Evolutionary conservation across 2,329 filamentous ascomycete genomes (phyloP).

Genomic region (Colletotrichum endophyticum): DNA sequence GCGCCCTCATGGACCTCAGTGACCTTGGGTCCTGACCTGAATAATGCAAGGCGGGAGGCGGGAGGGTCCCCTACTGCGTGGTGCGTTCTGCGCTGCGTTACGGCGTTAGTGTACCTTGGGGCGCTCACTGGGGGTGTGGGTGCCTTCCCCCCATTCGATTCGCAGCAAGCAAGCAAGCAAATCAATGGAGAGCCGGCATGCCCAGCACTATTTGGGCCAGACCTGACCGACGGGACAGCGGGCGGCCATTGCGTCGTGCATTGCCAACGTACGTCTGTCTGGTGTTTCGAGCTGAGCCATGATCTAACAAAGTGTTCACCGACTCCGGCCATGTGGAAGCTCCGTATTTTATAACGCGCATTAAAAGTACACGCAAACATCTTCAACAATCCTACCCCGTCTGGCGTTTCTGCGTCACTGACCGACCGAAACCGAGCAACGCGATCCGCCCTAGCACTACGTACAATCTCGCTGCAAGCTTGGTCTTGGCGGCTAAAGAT

Average conservation of each 20-base stretch:
- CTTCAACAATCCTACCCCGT: not conserved
- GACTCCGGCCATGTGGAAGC: conserved; percentile 17
- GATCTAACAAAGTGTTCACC: conserved; percentile 16
- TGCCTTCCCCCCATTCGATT: not conserved
- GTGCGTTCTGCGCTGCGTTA: not conserved
- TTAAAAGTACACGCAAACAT: conserved; percentile 6
- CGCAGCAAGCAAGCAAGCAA: not conserved
- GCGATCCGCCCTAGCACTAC: not conserved
- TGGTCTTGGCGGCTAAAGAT: not conserved
- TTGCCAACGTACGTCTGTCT: conserved; percentile 14
- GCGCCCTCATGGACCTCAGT: not conserved
- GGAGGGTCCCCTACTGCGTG: not conserved
- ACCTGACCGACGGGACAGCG: conserved; percentile 13
- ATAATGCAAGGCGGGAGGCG: conserved; percentile 2
- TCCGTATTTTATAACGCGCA: conserved; percentile 5
- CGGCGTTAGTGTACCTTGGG: not conserved
- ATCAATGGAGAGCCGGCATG: not conserved
- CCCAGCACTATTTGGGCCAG: conserved; percentile 5
- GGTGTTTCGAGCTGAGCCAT: conserved; percentile 21
- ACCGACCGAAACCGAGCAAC: not conserved
- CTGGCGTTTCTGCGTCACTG: not conserved
- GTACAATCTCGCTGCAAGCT: not conserved
- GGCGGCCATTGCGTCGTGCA: conserved; percentile 19
- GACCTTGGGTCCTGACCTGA: not conserved
- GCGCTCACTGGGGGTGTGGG: not conserved